Evolutionary conservation across 2,329 filamentous ascomycete species (phyloP).

Genomic region (Zymoseptoria passerinii): DNA sequence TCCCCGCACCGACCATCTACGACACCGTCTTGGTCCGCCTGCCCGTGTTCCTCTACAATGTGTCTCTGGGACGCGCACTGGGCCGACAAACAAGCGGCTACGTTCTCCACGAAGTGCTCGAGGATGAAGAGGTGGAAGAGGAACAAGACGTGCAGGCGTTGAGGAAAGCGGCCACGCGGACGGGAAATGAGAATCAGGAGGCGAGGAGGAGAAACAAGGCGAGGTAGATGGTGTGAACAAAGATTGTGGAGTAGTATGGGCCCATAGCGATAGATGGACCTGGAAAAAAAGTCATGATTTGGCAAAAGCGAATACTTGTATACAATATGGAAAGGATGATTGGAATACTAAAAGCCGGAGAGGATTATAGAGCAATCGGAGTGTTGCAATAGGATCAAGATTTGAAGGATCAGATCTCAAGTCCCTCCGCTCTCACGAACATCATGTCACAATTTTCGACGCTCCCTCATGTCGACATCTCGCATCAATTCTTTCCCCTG

Average conservation of each 20-base stretch:
- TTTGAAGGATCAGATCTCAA: no score
- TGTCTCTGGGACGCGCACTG: conserved; percentile 37
- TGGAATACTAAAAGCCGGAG: neutral
- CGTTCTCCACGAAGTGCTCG: conserved; percentile 14
- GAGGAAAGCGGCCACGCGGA: conserved; percentile 34
- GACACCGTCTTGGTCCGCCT: conserved; percentile 78
- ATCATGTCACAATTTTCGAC: no score
- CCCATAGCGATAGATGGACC: no score
- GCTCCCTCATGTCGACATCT: no score
- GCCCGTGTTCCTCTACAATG: conserved; percentile 62
- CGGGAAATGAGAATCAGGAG: conserved; percentile 40
- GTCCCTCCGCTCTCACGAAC: no score
- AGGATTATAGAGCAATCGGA: neutral
- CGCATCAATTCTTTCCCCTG: no score
- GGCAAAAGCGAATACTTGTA: neutral
- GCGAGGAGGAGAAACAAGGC: conserved; percentile 30
- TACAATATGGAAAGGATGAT: neutral
- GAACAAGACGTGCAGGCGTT: conserved; percentile 32
- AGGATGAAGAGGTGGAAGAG: conserved; percentile 29
- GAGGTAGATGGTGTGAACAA: neutral
- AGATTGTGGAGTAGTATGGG: neutral
- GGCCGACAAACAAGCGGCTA: conserved; percentile 31
- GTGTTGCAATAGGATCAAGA: neutral
- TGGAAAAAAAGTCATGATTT: neutral
- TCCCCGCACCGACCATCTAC: conserved; percentile 64